Percentiles rank a stretch among this genome's conserved stretches.
phyloP scores from a whole-genome alignment of 139 green algal species.

The Chlamydomonas schloesseri region DNA sequence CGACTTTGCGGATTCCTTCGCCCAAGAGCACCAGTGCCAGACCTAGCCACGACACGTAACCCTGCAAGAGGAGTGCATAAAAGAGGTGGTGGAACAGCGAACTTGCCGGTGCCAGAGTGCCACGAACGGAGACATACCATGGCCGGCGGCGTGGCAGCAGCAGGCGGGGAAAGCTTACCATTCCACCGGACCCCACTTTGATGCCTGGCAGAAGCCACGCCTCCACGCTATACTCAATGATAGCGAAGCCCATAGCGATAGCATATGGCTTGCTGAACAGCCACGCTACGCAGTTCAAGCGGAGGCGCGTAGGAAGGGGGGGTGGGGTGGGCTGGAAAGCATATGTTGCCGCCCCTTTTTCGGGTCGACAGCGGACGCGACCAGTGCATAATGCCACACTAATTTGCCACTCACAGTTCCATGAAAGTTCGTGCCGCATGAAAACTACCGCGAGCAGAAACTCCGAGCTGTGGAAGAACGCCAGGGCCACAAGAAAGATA shows the following conservation, averaged over 20 bases:
- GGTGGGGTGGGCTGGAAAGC: no score
- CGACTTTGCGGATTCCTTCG: slow-evolving; percentile 51
- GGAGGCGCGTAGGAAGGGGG: neutral
- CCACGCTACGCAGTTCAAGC: slow-evolving; percentile 44
- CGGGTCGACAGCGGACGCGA: no score
- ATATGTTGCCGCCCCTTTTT: no score
- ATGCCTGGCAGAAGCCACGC: slow-evolving; percentile 15
- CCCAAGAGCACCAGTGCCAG: slow-evolving; percentile 38
- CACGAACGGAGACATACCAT: neutral
- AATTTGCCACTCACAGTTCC: slow-evolving; percentile 60
- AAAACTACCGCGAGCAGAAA: slow-evolving; percentile 68
- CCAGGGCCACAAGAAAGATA: slow-evolving; percentile 19
- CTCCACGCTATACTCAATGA: slow-evolving; percentile 41
- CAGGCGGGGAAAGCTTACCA: neutral
- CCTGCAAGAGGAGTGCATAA: neutral
- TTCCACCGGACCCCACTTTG: slow-evolving; percentile 1
- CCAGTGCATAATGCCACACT: no score
- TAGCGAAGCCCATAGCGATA: slow-evolving; percentile 42
- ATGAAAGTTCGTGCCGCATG: slow-evolving; percentile 64
- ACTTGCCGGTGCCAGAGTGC: neutral
- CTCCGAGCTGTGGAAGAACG: slow-evolving; percentile 79
- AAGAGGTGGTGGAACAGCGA: neutral
- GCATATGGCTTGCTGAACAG: slow-evolving; percentile 54
- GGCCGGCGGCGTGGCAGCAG: no score
- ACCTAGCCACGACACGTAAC: slow-evolving; percentile 6